phyloP scores from a whole-genome alignment of 208 protist species.

The Vickermania spadyakhi region DNA sequence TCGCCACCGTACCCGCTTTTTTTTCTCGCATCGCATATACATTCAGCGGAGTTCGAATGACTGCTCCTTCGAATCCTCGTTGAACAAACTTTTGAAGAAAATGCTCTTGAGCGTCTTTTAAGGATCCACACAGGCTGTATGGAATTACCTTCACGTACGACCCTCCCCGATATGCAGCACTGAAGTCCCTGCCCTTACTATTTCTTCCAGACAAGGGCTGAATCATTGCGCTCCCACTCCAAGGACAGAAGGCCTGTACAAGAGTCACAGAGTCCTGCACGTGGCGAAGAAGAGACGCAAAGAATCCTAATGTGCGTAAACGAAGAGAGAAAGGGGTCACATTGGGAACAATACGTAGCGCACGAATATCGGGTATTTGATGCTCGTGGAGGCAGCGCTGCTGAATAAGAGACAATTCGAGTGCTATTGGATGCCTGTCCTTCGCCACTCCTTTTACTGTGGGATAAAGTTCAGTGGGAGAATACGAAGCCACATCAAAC shows the following conservation, averaged over 20 bases:
- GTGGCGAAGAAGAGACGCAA: constrained; percentile 38
- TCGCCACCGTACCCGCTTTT: constrained; percentile 30
- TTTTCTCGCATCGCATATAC: constrained; percentile 73
- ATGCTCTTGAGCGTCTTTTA: constrained; percentile 37
- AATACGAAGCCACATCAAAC: constrained; percentile 77
- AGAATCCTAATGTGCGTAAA: constrained; percentile 61
- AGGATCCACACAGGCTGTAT: constrained; percentile 38
- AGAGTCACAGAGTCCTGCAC: constrained; percentile 36
- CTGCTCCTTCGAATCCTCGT: constrained; percentile 70
- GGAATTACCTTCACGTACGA: constrained; percentile 49
- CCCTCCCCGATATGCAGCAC: constrained; percentile 24
- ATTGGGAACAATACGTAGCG: constrained; percentile 69
- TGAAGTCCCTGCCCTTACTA: background rate
- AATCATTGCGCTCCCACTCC: background rate
- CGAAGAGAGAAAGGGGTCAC: constrained; percentile 74
- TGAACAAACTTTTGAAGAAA: constrained; percentile 38
- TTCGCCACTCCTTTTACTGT: no score
- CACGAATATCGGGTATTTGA: constrained; percentile 30
- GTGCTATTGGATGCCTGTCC: no score
- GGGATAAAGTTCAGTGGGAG: constrained; percentile 15
- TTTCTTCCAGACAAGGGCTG: background rate
- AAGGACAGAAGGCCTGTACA: constrained; percentile 19
- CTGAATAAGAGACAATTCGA: background rate
- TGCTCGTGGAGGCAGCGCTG: constrained; percentile 1
- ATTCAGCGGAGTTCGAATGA: constrained; percentile 65